phyloP scores from a whole-genome alignment of 73 alveolate genomes.

The Tetrahymena malaccensis region DNA sequence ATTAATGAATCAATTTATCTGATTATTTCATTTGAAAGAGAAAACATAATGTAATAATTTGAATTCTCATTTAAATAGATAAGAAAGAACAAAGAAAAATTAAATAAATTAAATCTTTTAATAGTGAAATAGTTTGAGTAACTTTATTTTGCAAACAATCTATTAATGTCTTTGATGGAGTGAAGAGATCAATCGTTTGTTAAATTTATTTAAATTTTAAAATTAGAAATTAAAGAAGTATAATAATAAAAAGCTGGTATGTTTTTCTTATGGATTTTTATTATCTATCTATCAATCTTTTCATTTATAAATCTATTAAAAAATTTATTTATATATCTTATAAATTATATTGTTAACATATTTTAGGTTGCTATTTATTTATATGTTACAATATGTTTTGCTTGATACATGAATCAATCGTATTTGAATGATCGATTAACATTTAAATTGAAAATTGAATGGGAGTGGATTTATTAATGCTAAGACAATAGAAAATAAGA shows the following conservation, averaged over 20 bases:
- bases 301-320: too few species aligned
- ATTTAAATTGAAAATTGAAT: not conserved
- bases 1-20: too few species aligned
- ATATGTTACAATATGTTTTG: not conserved
- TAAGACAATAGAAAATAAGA: not conserved
- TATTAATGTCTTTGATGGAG: not conserved
- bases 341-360: too few species aligned
- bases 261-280: not conserved
- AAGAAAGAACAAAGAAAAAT: not conserved
- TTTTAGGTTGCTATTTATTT: not conserved
- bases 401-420: not conserved
- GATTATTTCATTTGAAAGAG: too few species aligned
- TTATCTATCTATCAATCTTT: not conserved
- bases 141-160: not conserved
- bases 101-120: too few species aligned
- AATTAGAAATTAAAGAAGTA: not conserved
- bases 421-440: not conserved
- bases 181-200: not conserved
- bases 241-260: not conserved
- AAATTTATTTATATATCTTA: too few species aligned
- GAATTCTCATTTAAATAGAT: too few species aligned
- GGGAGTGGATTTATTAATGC: not conserved
- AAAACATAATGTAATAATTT: too few species aligned
- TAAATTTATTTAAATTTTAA: too few species aligned
- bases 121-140: not conserved